Percentiles rank a stretch among this genome's conserved stretches.
Conservation (phyloP, 176 grass and related monocot species). For the Aegilops umbellulata region DNA sequence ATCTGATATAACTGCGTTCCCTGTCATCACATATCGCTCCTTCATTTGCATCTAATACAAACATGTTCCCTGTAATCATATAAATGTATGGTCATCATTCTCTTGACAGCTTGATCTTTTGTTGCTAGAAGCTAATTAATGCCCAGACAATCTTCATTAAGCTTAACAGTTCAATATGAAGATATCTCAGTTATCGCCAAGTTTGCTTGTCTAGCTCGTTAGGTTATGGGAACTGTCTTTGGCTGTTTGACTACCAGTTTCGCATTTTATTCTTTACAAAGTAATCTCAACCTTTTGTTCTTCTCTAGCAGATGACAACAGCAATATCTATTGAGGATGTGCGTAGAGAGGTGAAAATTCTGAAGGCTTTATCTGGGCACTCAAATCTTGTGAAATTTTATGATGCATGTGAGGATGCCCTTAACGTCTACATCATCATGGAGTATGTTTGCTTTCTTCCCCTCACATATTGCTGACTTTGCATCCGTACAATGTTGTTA, state of each 20-base stretch:
- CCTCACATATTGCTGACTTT: constrained; percentile 12
- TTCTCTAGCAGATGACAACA: constrained; percentile 81
- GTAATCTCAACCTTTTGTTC: constrained; percentile 23
- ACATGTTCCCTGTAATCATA: constrained; percentile 27
- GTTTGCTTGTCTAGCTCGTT: constrained; percentile 1
- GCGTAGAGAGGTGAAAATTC: constrained; percentile 93
- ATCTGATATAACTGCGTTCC: constrained; percentile 20
- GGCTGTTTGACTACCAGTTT: constrained; percentile 6
- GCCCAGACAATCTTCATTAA: neutral
- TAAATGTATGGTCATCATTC: neutral
- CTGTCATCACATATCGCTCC: neutral
- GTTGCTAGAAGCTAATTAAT: neutral
- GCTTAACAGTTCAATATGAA: neutral
- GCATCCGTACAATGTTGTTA: neutral
- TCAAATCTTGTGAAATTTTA: constrained; percentile 91
- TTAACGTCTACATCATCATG: constrained; percentile 99
- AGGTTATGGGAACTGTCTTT: neutral
- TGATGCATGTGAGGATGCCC: constrained; percentile 91
- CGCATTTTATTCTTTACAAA: constrained; percentile 12
- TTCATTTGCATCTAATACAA: constrained; percentile 34
- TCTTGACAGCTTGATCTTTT: neutral
- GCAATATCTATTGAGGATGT: constrained; percentile 99
- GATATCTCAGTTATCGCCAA: neutral
- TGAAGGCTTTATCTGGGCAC: constrained; percentile 93
- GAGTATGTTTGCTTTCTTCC: constrained; percentile 66